Conservation (phyloP, 352 stramenopile genomes). For the Thalassiosira livingstoniorum region DNA sequence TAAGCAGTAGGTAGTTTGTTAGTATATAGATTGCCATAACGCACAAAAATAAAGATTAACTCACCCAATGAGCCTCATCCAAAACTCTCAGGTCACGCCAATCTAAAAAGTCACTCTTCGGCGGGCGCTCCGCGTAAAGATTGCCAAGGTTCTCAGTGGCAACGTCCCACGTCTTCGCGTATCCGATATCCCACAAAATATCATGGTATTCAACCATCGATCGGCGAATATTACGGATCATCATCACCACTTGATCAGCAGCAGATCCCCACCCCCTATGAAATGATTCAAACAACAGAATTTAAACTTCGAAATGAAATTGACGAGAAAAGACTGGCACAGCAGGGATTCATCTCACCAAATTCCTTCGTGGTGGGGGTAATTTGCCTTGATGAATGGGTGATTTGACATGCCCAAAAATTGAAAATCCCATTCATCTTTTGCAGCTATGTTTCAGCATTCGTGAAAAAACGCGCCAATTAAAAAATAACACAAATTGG, state of each 20-base stretch:
- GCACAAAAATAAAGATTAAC: too few relatives aligned
- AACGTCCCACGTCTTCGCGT: constrained; percentile 52
- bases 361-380: constrained; percentile 65
- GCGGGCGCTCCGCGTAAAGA: constrained; percentile 37
- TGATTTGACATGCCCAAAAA: constrained; percentile 55
- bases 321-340: too few relatives aligned
- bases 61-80: constrained; percentile 62
- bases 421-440: constrained; percentile 65
- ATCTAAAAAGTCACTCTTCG: constrained; percentile 42
- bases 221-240: constrained; percentile 51
- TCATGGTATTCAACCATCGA: constrained; percentile 61
- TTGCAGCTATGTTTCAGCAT: constrained; percentile 32
- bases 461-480: background rate
- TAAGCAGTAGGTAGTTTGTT: too few relatives aligned
- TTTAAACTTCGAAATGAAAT: too few relatives aligned
- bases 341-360: constrained; percentile 42
- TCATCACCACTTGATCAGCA: constrained; percentile 63
- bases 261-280: constrained; percentile 40
- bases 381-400: constrained; percentile 67
- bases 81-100: constrained; percentile 65
- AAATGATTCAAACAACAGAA: too few relatives aligned
- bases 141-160: constrained; percentile 29
- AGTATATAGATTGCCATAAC: too few relatives aligned
- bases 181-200: constrained; percentile 64
- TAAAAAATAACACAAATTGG: constrained; percentile 1